Evolutionary conservation across 2,329 filamentous ascomycete genomes (phyloP), one percentile per base, ranked within the genome.

Genomic region (Nakataea oryzae): DNA sequence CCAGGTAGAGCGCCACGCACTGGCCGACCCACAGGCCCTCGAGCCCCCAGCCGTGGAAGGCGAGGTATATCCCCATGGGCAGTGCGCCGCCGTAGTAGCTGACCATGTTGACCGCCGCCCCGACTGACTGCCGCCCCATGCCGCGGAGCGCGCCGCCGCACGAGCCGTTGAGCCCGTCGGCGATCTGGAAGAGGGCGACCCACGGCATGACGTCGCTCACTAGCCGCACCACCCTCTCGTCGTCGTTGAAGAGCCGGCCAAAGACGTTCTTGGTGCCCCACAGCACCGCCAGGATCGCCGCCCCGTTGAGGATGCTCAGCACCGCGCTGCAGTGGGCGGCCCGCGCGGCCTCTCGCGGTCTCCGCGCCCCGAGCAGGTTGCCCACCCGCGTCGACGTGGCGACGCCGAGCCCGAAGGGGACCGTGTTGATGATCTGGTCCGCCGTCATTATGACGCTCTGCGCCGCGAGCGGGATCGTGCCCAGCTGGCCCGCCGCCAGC

Each of bases 391-490:
- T 81, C 8, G 88, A 92, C 0, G 89, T 86, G 0, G 91, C 91
- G 0, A 96, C 90, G 0, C 91, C 91, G 0, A 96, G 81, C 0
- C 92, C 91, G 68, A 96, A 96, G 0, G 91, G 91, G 57, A 96
- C 88, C 0, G 91, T 96, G 70, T 86, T 92, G 78, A 92, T 86
- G 62, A 93, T 84, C 70, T 93, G 90, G 71, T 96, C 91, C 0
- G 89, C 86, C 0, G 91, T 96, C 91, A 96, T 96, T 71, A 96
- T 92, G 27, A 96, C 90, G 58, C 86, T 89, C 73, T 96, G 91
- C 0, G 91, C 89, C 1, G 91, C 91, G 0, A 96, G 79, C 0
- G 90, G 82, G 41, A 92, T 83, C 0, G 89, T 93, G 3, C 92
- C 92, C 0, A 96, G 81, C 47, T 87, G 83, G 1, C 91, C 91